phyloP scores from a whole-genome alignment of 192 early-diverging fungal species.

The Coemansia sp. region DNA sequence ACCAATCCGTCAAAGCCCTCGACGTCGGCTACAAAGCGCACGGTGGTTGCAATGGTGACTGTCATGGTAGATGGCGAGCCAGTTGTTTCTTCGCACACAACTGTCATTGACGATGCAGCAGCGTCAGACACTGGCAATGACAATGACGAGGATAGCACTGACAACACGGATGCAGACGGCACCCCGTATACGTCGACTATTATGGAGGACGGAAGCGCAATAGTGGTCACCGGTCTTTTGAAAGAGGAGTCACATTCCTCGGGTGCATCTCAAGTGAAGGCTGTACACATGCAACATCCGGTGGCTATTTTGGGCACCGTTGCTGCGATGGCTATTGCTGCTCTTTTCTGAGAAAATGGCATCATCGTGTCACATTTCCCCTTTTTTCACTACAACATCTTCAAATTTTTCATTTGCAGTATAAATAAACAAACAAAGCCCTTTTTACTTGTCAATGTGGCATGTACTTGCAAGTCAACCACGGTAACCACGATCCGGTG shows the following conservation, averaged over 20 bases:
- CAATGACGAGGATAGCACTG: neutral
- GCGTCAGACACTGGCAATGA: neutral
- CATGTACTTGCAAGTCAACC: too few species aligned
- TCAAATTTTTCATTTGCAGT: too few species aligned
- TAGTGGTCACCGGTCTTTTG: constrained; percentile 26
- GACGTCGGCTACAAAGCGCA: constrained; percentile 15
- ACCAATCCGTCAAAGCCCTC: neutral
- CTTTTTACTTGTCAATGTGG: too few species aligned
- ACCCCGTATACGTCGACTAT: constrained; percentile 28
- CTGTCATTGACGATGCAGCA: constrained; percentile 7
- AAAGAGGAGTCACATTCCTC: constrained; percentile 2
- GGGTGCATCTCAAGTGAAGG: neutral
- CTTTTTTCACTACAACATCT: too few species aligned
- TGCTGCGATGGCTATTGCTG: neutral
- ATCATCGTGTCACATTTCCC: too few species aligned
- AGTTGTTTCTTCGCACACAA: constrained; percentile 21
- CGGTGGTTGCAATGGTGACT: constrained; percentile 28
- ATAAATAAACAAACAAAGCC: too few species aligned
- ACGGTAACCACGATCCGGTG: too few species aligned
- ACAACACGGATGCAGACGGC: neutral
- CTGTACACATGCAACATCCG: neutral
- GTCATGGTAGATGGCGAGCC: constrained; percentile 32
- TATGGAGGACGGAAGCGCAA: constrained; percentile 27
- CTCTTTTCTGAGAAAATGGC: neutral
- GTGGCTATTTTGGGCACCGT: neutral